A percentile compares a stretch with the other conserved stretches of the same genome.
These are phyloP conservation scores for Orbilia brochopaga DNA, from an alignment of 2,329 filamentous ascomycete genomes.

Conservation along the genomic window DNA sequence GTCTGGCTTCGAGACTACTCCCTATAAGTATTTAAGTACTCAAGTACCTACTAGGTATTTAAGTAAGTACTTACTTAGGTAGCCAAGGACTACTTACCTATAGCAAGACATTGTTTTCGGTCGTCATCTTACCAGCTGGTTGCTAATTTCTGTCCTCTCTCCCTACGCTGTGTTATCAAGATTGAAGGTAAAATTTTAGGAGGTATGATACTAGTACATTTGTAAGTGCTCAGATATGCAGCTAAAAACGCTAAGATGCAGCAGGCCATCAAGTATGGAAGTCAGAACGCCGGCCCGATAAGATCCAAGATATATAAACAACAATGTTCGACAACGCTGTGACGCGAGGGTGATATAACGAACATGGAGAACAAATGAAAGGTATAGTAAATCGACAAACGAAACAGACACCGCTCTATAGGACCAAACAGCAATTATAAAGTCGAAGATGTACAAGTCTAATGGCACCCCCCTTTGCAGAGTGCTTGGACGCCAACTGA, in stretches of 20 bases:
- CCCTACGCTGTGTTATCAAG: too few species aligned
- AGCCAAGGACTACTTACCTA: too few species aligned
- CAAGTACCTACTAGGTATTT: too few species aligned
- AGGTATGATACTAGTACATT: background rate
- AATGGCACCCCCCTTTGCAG: background rate
- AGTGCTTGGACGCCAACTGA: background rate
- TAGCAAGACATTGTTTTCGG: too few species aligned
- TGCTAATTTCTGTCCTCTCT: too few species aligned
- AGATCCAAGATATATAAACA: background rate
- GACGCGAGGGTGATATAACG: background rate
- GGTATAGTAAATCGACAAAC: background rate
- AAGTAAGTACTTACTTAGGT: background rate
- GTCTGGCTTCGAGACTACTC: too few species aligned
- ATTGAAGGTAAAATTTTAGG: too few species aligned
- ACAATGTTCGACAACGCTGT: background rate
- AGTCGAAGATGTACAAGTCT: background rate
- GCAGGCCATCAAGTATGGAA: constrained; percentile 9
- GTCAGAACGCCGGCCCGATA: constrained; percentile 3
- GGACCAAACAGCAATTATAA: background rate
- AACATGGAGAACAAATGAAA: background rate
- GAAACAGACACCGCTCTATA: constrained; percentile 1
- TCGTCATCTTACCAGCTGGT: too few species aligned
- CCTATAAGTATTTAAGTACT: too few species aligned
- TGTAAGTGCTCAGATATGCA: background rate
- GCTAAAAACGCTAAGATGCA: constrained; percentile 45